Conservation (phyloP, 1,284 basidiomycete species). For the Phylloboletellus chloephorus region DNA sequence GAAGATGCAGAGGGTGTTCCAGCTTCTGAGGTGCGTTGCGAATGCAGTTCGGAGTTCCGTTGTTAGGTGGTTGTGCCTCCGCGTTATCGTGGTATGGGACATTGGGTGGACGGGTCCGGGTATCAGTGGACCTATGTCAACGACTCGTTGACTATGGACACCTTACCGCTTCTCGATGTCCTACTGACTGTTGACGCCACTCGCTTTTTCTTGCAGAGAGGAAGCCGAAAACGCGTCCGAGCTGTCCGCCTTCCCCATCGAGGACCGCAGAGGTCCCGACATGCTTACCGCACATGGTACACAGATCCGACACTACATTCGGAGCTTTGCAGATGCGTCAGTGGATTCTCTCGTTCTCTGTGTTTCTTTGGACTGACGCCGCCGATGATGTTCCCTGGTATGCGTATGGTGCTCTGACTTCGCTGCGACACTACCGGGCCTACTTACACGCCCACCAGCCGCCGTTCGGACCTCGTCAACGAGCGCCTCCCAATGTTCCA, state of each 20-base stretch:
- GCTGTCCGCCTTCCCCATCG: slow-evolving; percentile 57
- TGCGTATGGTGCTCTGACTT: not conserved
- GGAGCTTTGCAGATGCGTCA: slow-evolving; percentile 88
- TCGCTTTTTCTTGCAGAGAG: slow-evolving; percentile 55
- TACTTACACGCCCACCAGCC: slow-evolving; percentile 39
- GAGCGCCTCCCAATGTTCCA: slow-evolving; percentile 78
- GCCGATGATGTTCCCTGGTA: slow-evolving; percentile 1
- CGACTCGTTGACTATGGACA: not conserved
- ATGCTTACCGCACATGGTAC: slow-evolving; percentile 53
- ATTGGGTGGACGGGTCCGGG: not conserved
- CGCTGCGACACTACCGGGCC: not conserved
- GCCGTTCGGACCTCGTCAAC: slow-evolving; percentile 88
- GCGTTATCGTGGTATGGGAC: not conserved
- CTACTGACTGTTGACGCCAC: not conserved
- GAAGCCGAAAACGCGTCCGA: slow-evolving; percentile 94
- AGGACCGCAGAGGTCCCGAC: slow-evolving; percentile 41
- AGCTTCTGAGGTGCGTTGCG: slow-evolving; percentile 67
- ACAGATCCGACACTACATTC: slow-evolving; percentile 77
- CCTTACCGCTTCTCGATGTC: not conserved
- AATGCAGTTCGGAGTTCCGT: not conserved
- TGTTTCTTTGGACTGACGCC: slow-evolving; percentile 4
- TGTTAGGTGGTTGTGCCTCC: not conserved
- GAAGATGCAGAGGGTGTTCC: slow-evolving; percentile 89
- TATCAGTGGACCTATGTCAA: not conserved
- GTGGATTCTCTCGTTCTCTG: slow-evolving; percentile 30